Conservation (phyloP, 2,329 filamentous ascomycete genomes). For the Acephala macrosclerotiorum region DNA sequence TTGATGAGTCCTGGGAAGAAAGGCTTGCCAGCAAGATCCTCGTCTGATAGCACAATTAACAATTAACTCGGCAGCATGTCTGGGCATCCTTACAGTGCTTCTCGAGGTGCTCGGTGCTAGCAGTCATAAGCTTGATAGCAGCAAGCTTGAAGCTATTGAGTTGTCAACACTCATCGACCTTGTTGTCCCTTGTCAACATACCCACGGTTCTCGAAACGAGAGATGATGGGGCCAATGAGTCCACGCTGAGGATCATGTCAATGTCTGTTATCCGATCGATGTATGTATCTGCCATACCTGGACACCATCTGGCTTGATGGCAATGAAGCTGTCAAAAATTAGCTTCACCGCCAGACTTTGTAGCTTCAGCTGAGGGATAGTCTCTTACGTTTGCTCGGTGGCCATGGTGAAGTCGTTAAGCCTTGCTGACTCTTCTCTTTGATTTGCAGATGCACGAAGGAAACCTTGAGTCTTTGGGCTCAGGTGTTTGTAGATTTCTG, state of each 20-base stretch:
- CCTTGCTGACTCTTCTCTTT: conserved; percentile 43
- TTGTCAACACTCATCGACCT: conserved; percentile 6
- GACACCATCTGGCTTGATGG: conserved; percentile 99
- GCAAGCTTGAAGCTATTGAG: conserved; percentile 88
- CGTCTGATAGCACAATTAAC: conserved; percentile 60
- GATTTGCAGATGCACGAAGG: conserved; percentile 46
- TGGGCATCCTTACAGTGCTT: conserved; percentile 74
- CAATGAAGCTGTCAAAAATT: conserved; percentile 83
- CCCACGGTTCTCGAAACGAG: conserved; percentile 97
- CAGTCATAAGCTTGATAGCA: conserved; percentile 93
- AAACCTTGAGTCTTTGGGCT: conserved; percentile 54
- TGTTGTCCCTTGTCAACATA: conserved; percentile 51
- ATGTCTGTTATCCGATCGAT: not conserved
- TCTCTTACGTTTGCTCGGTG: conserved; percentile 81
- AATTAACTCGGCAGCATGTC: conserved; percentile 21
- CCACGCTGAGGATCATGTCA: conserved; percentile 71
- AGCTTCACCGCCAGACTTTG: conserved; percentile 41
- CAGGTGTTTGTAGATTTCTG: conserved; percentile 54
- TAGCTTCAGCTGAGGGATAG: not conserved
- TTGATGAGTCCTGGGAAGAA: conserved; percentile 96
- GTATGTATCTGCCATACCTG: conserved; percentile 67
- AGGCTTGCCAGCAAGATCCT: conserved; percentile 89
- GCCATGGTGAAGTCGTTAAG: conserved; percentile 65
- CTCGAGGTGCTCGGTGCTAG: conserved; percentile 95
- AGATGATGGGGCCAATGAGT: conserved; percentile 97